Base-by-base conservation (phyloP, 164 flowering plant species). In the Stephania yunnanensis region DNA sequence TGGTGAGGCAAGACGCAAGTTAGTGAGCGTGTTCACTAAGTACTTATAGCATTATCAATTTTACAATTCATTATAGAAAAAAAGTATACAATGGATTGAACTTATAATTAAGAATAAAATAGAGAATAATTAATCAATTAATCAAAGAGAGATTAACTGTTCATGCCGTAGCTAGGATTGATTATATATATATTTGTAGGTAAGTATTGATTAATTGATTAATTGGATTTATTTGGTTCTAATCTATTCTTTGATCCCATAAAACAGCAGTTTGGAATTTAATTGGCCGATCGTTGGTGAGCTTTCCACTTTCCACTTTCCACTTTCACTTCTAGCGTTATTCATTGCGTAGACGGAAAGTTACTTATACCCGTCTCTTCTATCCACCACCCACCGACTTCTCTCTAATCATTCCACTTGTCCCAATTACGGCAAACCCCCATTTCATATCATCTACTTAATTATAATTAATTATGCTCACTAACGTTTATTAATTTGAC, bases 271-370 rank as follows among this genome's bases (percentile, higher is more conserved):
- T 61, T 36, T 36, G 42, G 42, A 36, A 36, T 36, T 36, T 36
- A 36, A 36, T 36, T 36, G 2, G 5, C 22, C 20, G 6, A 4
- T 61, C 20, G 0, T 0, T 61, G 66, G 66, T 9, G 42, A 36
- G 66, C 9, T 61, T 55, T 61, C 66, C 25, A 61, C 66, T 58
- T 58, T 72, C 74, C 74, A 72, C 74, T 61, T 55, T 61, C 66
- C 25, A 61, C 66, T 58, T 58, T 72, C 74, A 72, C 74, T 72
- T 72, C 25, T 55, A 11, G 31, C 6, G 67, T 10, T 9, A 9
- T 70, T n/a, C 12, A 58, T 55, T 72, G 67, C 74, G 74, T 72
- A 61, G 66, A 72, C 68, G 68, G 68, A 72, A 58, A 72, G 74
- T 72, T 61, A 72, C 74, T 72, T 61, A 36, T 30, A 58, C 74